Evolutionary conservation across 306 rosid species (phyloP).

Genomic region (Pterocarpus santalinus): DNA sequence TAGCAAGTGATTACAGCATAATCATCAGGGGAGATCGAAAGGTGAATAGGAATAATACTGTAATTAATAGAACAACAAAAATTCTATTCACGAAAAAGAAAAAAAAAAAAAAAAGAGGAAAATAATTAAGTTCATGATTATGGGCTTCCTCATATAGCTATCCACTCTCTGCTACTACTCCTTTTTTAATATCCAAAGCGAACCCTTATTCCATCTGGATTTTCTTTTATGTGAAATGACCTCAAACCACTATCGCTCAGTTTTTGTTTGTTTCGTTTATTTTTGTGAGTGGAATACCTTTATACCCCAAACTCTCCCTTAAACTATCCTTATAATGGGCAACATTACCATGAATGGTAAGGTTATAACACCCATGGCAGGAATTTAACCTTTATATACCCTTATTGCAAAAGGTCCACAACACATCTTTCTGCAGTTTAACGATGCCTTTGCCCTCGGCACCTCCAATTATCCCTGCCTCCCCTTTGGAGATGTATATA

Average conservation of each 20-base stretch:
- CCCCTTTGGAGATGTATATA: conserved; percentile 3
- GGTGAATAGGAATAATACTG: conserved; percentile 28
- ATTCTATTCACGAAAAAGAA: neutral
- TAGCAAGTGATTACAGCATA: conserved; percentile 37
- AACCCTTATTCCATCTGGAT: conserved; percentile 43
- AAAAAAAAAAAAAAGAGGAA: neutral
- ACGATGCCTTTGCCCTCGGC: conserved; percentile 16
- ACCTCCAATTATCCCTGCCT: conserved; percentile 32
- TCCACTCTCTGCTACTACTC: conserved; percentile 16
- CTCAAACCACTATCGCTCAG: conserved; percentile 40
- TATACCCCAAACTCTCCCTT: conserved; percentile 46
- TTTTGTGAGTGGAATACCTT: conserved; percentile 58
- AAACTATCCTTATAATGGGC: conserved; percentile 25
- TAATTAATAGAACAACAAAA: conserved; percentile 5
- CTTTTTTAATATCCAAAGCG: conserved; percentile 43
- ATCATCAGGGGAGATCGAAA: neutral
- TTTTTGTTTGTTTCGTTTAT: conserved; percentile 19
- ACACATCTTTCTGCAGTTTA: conserved; percentile 23
- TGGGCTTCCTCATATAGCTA: conserved; percentile 32
- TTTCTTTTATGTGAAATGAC: conserved; percentile 60
- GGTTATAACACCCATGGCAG: conserved; percentile 42
- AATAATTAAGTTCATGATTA: conserved; percentile 8
- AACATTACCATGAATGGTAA: conserved; percentile 40
- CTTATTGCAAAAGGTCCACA: conserved; percentile 36
- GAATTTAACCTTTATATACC: conserved; percentile 51